Percentiles rank a stretch among this genome's conserved stretches.
These are phyloP conservation scores for Glomus cerebriforme DNA, from an alignment of 192 early-diverging fungal genomes.

Conservation along the genomic window DNA sequence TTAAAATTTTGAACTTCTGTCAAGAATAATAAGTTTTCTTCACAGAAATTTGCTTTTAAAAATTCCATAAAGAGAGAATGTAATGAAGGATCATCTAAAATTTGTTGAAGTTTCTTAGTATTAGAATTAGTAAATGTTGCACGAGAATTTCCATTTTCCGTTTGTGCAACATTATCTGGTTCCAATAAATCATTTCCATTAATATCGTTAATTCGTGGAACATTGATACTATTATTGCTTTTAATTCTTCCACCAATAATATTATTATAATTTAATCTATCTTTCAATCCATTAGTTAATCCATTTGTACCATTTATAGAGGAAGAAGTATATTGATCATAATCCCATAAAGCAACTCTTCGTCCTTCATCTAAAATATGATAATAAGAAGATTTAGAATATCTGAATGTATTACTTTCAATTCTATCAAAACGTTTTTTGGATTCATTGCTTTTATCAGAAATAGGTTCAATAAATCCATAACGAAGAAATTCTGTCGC, in stretches of 20 bases:
- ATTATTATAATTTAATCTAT: not conserved
- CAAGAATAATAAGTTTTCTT: constrained; percentile 76
- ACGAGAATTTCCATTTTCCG: not conserved
- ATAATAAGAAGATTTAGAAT: constrained; percentile 38
- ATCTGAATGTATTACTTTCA: constrained; percentile 11
- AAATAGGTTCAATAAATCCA: constrained; percentile 47
- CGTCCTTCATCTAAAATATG: constrained; percentile 41
- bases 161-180: not conserved
- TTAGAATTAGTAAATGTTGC: constrained; percentile 39
- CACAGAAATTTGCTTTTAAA: constrained; percentile 65
- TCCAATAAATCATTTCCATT: not conserved
- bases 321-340: not conserved
- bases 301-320: not conserved
- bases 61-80: constrained; percentile 65
- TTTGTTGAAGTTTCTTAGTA: constrained; percentile 57
- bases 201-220: no score
- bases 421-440: not conserved
- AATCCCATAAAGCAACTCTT: constrained; percentile 41
- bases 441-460: constrained; percentile 4
- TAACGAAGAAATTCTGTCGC: constrained; percentile 47
- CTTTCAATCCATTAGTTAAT: not conserved
- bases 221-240: not conserved
- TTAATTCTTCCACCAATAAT: not conserved
- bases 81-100: constrained; percentile 56
- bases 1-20: constrained; percentile 60